Base-by-base conservation (phyloP, 371 early-diverging fungal genomes). In the Mucor ambiguus region DNA sequence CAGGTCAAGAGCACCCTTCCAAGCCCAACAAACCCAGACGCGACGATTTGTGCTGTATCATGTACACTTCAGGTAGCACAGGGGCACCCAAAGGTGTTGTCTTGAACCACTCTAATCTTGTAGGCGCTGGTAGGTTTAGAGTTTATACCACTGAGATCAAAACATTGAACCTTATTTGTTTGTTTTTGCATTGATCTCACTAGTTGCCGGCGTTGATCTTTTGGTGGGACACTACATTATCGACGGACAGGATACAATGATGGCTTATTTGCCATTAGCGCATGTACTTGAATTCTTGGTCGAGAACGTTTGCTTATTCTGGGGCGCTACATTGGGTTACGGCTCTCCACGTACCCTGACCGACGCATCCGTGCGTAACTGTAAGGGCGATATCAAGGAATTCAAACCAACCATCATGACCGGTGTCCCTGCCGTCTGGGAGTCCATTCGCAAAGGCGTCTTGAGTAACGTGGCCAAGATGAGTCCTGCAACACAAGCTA, bases 1-100 rank as follows among this genome's bases (percentile, higher is more conserved):
- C 90, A 72, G 90, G 92, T 44, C 80, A 85, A 20, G 80, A 32
- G 90, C 93, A 57, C 94, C 94, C 69, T 69, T 91, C 54, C 93
- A 95, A 73, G n/a, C 81, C 86, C 16, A 64, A 61, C 11, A 81
- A 84, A 18, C 87, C 93, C 16, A 74, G 68, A 11, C 69, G 77
- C 29, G 87, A 90, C 16, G 91, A 90, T 56, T 61, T 89, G 59
- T 89, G 92, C 70, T 89, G 96, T 78, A 92, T 99, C 76, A 95
- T 96, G 88, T 99, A 98, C 78, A 97, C 99, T 26, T 95, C 95
- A 44, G 99, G 98, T 52, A 92, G 94, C 63, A 89, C 90, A 24
- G 93, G 93, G 52, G 78, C 75, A 18, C 88, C 88, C 64, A 88
- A 88, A 68, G 88, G 89, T 58, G 88, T 88, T 9, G 68, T 86